A percentile compares a stretch with the other conserved stretches of the same genome.
phyloP scores from a whole-genome alignment of 2,329 filamentous ascomycete species.

The Ascochyta koolunga region DNA sequence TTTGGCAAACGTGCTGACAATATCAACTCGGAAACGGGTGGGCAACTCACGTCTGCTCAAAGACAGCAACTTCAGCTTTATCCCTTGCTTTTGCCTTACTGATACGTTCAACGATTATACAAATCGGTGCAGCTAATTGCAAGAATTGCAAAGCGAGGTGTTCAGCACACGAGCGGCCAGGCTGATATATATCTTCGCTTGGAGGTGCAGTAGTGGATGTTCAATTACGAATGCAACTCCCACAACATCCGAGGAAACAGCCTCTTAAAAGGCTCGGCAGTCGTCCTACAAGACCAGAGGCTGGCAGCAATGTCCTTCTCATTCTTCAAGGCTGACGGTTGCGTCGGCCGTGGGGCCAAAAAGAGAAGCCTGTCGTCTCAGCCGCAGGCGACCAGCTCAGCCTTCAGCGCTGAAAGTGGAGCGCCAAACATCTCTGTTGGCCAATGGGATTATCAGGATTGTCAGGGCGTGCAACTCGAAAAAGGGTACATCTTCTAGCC shows the following conservation, averaged over 20 bases:
- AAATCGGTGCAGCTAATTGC: not conserved
- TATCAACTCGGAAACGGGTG: not conserved
- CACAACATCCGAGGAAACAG: conserved; percentile 4
- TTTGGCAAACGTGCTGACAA: not conserved
- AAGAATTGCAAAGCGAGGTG: not conserved
- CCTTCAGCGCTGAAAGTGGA: conserved; percentile 14
- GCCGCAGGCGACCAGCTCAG: conserved; percentile 17
- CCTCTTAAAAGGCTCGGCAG: conserved; percentile 12
- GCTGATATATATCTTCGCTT: conserved; percentile 10
- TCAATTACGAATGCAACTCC: conserved; percentile 9
- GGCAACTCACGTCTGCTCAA: conserved; percentile 14
- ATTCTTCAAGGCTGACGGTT: conserved; percentile 14
- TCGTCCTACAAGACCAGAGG: conserved; percentile 10
- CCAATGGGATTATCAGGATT: conserved; percentile 7
- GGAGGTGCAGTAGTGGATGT: conserved; percentile 11
- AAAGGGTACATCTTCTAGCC: conserved; percentile 9
- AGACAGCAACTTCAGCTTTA: conserved; percentile 8
- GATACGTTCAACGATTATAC: not conserved
- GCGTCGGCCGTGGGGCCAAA: conserved; percentile 16
- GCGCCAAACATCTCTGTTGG: conserved; percentile 8
- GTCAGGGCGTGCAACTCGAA: conserved; percentile 9
- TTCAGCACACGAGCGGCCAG: conserved; percentile 1
- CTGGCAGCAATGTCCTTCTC: conserved; percentile 9
- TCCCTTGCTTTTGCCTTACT: not conserved
- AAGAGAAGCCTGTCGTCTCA: conserved; percentile 17